Evolutionary conservation across 768 basidiomycete species (phyloP).

Genomic region (Phaeotremella fagi): DNA sequence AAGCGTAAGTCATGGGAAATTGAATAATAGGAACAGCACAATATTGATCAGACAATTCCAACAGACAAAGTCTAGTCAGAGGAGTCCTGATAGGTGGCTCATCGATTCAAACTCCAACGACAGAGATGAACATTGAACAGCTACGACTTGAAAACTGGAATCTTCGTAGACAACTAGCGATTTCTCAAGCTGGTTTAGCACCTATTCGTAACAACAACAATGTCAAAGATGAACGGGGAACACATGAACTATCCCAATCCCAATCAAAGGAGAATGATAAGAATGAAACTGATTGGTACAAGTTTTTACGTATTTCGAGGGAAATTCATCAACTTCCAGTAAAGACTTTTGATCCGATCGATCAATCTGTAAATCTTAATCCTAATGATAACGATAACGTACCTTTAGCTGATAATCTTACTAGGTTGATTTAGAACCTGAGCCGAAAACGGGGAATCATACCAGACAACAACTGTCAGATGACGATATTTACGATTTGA

Average conservation of each 20-base stretch:
- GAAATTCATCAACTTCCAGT: neutral
- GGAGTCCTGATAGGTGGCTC: neutral
- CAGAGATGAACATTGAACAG: neutral
- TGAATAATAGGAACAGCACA: neutral
- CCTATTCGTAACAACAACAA: neutral
- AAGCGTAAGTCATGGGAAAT: neutral
- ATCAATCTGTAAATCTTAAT: neutral
- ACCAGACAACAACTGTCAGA: neutral
- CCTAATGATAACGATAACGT: neutral
- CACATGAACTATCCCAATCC: neutral
- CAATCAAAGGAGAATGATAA: neutral
- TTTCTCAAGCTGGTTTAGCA: neutral
- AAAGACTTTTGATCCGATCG: neutral
- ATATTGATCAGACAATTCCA: neutral
- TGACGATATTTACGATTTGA: neutral
- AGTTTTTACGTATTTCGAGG: neutral
- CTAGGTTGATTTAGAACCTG: neutral
- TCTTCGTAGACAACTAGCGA: neutral
- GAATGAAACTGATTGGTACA: neutral
- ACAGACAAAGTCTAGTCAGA: neutral
- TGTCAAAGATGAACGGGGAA: neutral
- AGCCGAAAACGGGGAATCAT: neutral
- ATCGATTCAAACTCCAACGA: neutral
- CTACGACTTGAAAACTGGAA: neutral
- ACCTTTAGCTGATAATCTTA: neutral